Evolutionary conservation across 139 green algal species (phyloP), one percentile per base, ranked within the genome.

Genomic region (Auxenochlorella pyrenoidosa): DNA sequence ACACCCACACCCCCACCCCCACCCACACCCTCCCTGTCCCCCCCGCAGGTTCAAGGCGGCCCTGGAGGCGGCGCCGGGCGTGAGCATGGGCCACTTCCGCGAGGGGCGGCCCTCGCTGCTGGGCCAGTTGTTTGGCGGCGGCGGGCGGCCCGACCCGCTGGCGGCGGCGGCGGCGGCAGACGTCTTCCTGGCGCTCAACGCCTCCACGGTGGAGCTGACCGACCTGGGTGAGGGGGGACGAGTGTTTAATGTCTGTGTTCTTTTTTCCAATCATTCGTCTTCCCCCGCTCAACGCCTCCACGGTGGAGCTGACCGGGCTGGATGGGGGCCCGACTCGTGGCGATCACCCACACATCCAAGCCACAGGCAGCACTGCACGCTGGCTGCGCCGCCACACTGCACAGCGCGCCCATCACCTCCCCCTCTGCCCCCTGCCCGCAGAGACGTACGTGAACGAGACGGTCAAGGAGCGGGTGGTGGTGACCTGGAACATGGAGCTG

Each of bases 401-500:
- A n/a, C n/a, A n/a, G n/a, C n/a, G n/a, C n/a, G n/a, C n/a, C n/a
- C n/a, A n/a, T n/a, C n/a, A n/a, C n/a, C n/a, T n/a, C n/a, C n/a
- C n/a, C n/a, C n/a, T n/a, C n/a, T n/a, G n/a, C n/a, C 12, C 10
- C n/a, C 66, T 8, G 44, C 12, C 66, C 47, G 59, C 83, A 75
- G 82, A 86, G 44, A 44, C 84, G 19, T 98, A 97, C 79, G 73
- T 73, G 12, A 91, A 92, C 26, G 93, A 91, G 78, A 79, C 91
- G n/a, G 89, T 95, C 24, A 75, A 73, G 22, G 91, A 86, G 72
- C 89, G 82, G 84, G 86, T 93, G 30, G 44, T 97, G 34, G 86
- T 98, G 41, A 82, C 98, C 5, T 99, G 97, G 95, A 99, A 99
- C 93, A 87, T 98, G 83, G 97, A 99, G 94, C 92, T 99, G 34